Evolutionary conservation across 176 grass and related monocot species (phyloP), one percentile per base, ranked within the genome.

Genomic region (Musa schizocarpa): DNA sequence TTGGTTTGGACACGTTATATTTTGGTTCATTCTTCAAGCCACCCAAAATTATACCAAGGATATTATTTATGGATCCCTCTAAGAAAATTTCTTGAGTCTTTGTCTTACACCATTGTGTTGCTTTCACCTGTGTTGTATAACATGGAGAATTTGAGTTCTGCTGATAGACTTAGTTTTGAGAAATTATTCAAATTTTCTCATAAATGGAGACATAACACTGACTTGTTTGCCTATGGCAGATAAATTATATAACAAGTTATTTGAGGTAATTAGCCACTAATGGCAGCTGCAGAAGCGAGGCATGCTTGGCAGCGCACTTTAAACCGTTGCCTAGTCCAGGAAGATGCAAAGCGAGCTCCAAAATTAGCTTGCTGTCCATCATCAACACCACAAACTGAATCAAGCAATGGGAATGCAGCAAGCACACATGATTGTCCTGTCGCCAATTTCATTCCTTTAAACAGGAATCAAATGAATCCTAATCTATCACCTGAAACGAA

Each of bases 241-340:
- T 48, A 50, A 65, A 11, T 25, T 13, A 25, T 68, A 68, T 68
- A 34, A 26, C 24, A 26, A 22, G 1, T 68, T 14, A 11, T 70
- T 50, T 50, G 68, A 70, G 19, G 8, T 20, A 50, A 74, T 34
- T 10, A 58, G 13, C 1, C 21, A n/a, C 23, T 64, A 77, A 97
- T 97, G 93, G 90, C 87, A 81, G 93, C 90, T 84, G 90, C 90
- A 79, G 93, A 97, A 92, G 90, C 86, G 77, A 90, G 93, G 80
- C 87, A 89, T 72, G 93, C 83, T 34, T 97, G 87, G 93, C 93
- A 92, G 64, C 93, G 90, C 52, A 83, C 89, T 71, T 85, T 85
- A 62, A 97, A 97, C 67, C 87, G 93, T 54, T 97, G 85, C 68
- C 69, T 97, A 17, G 87, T 90, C 75, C 90, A 97, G 77, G 93